phyloP scores from a whole-genome alignment of 805 yeast species.

The Blastobotrys parvus region DNA sequence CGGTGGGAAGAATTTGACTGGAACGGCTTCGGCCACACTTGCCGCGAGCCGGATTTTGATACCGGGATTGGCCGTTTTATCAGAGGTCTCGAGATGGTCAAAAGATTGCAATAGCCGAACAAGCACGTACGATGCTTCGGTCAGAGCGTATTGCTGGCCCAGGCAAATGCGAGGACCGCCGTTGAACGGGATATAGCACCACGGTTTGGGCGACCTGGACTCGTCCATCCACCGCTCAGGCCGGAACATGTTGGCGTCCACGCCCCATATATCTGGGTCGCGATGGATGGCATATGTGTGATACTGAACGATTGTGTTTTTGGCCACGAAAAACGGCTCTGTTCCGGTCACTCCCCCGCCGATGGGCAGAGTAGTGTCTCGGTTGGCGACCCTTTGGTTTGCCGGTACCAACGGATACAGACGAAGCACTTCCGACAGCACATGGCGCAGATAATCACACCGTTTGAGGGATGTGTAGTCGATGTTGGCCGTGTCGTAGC shows the following conservation, averaged over 20 bases:
- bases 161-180: conserved; percentile 51
- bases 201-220: too few relatives aligned
- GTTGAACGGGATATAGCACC: conserved; percentile 46
- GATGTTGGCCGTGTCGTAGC: conserved; percentile 20
- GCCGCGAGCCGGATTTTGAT: too few relatives aligned
- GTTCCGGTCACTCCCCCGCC: conserved; percentile 41
- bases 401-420: conserved; percentile 46
- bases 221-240: conserved; percentile 53
- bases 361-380: conserved; percentile 40
- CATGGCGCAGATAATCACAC: conserved; percentile 39
- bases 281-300: conserved; percentile 35
- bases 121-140: conserved; percentile 40
- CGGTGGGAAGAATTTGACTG: too few relatives aligned
- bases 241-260: conserved; percentile 34
- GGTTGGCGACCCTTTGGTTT: conserved; percentile 39
- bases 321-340: conserved; percentile 34
- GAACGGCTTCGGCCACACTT: too few relatives aligned
- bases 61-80: too few relatives aligned
- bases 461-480: conserved; percentile 43
- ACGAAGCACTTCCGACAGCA: conserved; percentile 41
- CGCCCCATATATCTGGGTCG: conserved; percentile 32
- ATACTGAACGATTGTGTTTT: conserved; percentile 37
- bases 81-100: conserved; percentile 5
- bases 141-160: conserved; percentile 49
- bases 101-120: conserved; percentile 31